These are phyloP conservation scores for Dissophora globulifera DNA, from an alignment of 192 early-diverging fungal species.

Conservation along the genomic window DNA sequence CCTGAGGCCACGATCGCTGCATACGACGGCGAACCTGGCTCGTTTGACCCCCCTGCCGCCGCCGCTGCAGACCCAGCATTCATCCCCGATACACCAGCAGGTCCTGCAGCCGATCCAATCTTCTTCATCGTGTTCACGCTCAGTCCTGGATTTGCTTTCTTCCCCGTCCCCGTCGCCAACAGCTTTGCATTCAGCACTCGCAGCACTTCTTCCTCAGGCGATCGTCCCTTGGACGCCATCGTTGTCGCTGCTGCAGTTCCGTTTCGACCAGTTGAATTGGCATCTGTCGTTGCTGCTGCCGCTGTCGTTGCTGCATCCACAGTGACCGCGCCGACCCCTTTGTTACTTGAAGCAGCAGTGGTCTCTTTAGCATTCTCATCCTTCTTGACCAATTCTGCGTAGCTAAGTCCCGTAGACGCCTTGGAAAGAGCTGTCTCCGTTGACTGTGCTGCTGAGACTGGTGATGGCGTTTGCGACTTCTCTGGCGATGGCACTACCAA, in stretches of 20 bases:
- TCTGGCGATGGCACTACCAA: background rate
- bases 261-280: background rate
- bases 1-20: conserved; percentile 44
- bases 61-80: no score
- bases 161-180: background rate
- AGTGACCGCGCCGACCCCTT: conserved; percentile 19
- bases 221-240: conserved; percentile 14
- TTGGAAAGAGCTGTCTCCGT: background rate
- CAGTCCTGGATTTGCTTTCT: conserved; percentile 10
- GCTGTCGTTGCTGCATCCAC: conserved; percentile 24
- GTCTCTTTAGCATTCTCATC: conserved; percentile 2
- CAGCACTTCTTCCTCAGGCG: conserved; percentile 37
- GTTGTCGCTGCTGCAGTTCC: background rate
- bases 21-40: conserved; percentile 38
- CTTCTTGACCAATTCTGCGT: conserved; percentile 13
- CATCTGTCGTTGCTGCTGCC: background rate
- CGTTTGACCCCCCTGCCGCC: no score
- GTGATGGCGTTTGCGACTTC: background rate
- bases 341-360: background rate
- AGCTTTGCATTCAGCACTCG: conserved; percentile 45
- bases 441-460: conserved; percentile 3
- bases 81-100: background rate
- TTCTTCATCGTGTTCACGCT: background rate
- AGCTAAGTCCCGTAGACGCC: background rate
- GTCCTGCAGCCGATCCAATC: background rate